A percentile compares a stretch with the other conserved stretches of the same genome.
phyloP scores from a whole-genome alignment of 768 basidiomycete genomes.

The Pulveroboletus sp. region DNA sequence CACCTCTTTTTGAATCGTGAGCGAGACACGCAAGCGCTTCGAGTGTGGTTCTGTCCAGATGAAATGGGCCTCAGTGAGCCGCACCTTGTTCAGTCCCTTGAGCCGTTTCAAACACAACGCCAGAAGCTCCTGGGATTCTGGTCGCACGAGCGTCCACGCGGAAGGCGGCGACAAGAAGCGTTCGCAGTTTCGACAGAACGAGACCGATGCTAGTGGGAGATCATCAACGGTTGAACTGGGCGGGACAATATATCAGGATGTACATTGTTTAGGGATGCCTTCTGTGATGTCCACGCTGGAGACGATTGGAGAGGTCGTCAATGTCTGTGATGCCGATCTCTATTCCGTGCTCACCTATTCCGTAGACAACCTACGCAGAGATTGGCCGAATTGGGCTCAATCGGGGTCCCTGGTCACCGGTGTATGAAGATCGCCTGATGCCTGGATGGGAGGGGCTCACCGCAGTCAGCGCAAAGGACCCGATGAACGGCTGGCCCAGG shows the following conservation, averaged over 20 bases:
- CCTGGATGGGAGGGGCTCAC: constrained; percentile 34
- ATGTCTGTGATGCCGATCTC: neutral
- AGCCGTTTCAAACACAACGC: constrained; percentile 94
- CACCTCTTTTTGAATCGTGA: constrained; percentile 99
- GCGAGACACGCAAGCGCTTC: constrained; percentile 83
- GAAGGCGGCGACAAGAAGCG: constrained; percentile 89
- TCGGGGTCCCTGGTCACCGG: constrained; percentile 59
- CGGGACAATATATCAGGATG: constrained; percentile 8
- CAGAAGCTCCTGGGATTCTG: constrained; percentile 89
- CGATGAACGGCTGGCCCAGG: constrained; percentile 72
- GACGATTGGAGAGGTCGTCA: neutral
- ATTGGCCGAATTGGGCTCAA: constrained; percentile 90
- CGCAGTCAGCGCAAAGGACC: constrained; percentile 87
- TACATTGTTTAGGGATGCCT: constrained; percentile 93
- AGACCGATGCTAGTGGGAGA: constrained; percentile 62
- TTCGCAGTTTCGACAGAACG: constrained; percentile 94
- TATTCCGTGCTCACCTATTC: constrained; percentile 58
- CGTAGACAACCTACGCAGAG: constrained; percentile 84
- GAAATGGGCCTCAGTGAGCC: constrained; percentile 96
- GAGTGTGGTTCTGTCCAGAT: constrained; percentile 99
- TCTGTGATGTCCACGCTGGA: constrained; percentile 92
- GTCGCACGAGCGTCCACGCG: constrained; percentile 79
- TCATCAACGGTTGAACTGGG: neutral
- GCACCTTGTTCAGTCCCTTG: constrained; percentile 89
- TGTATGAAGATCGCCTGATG: constrained; percentile 1